phyloP scores from a whole-genome alignment of 2,329 filamentous ascomycete genomes.

The Pseudohalonectria lignicola region DNA sequence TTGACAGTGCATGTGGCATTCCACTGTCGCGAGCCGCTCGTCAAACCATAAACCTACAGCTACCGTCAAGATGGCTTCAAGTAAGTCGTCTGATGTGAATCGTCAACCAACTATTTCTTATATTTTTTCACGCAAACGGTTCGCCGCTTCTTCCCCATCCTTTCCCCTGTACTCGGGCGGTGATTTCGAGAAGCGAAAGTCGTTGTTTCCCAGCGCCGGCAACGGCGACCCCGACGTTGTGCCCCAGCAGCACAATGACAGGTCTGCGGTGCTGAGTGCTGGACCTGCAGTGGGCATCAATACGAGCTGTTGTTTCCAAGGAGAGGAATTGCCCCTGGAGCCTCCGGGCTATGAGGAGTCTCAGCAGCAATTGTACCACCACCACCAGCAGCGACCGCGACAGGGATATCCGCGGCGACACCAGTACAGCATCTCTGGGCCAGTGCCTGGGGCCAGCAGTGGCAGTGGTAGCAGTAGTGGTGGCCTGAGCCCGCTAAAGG shows the following conservation, averaged over 20 bases:
- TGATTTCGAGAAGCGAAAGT: too few species aligned
- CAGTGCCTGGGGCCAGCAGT: neutral
- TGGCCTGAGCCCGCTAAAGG: neutral
- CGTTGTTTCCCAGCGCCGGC: too few species aligned
- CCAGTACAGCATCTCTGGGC: neutral
- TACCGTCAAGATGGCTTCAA: conserved; percentile 7
- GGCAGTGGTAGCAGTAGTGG: neutral
- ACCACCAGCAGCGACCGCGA: neutral
- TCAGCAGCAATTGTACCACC: neutral
- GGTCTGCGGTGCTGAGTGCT: neutral
- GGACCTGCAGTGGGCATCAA: neutral
- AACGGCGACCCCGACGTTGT: conserved; percentile 10
- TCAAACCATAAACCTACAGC: neutral
- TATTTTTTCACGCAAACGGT: neutral
- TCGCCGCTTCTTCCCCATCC: neutral
- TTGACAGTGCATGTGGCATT: too few species aligned
- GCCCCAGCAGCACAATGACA: neutral
- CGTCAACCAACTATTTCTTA: conserved; percentile 6
- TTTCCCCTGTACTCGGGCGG: neutral
- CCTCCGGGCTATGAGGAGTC: too few species aligned
- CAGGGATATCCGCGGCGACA: neutral
- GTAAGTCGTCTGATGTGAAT: conserved; percentile 7
- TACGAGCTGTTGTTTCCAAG: neutral
- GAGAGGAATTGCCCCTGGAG: too few species aligned
- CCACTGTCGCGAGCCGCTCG: too few species aligned